Percentiles rank a stretch among this genome's conserved stretches.
These are phyloP conservation scores for Boletales sp. DNA, from an alignment of 768 basidiomycete genomes.

Conservation along the genomic window DNA sequence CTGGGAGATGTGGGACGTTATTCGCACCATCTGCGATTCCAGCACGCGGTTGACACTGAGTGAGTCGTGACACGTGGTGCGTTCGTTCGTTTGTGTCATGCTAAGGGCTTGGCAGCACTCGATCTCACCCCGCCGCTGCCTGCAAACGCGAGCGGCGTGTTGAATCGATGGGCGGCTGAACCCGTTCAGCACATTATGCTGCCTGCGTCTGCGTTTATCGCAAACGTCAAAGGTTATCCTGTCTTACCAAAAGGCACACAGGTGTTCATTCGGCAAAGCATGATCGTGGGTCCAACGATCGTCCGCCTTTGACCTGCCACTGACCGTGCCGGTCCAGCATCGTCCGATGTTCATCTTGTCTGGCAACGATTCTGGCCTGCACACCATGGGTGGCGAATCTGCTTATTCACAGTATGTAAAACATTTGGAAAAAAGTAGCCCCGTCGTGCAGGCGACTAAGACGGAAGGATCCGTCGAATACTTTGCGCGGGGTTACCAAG, in stretches of 20 bases:
- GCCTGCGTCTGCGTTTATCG: slow-evolving; percentile 88
- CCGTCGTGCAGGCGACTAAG: slow-evolving; percentile 57
- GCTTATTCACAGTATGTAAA: slow-evolving; percentile 90
- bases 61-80: slow-evolving; percentile 47
- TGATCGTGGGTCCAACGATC: slow-evolving; percentile 57
- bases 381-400: slow-evolving; percentile 74
- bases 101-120: slow-evolving; percentile 55
- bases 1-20: slow-evolving; percentile 99
- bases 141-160: slow-evolving; percentile 57
- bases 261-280: slow-evolving; percentile 82
- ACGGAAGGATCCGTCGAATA: slow-evolving; percentile 78
- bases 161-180: slow-evolving; percentile 91
- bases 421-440: slow-evolving; percentile 78
- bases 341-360: slow-evolving; percentile 82
- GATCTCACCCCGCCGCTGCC: slow-evolving; percentile 91
- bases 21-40: slow-evolving; percentile 87
- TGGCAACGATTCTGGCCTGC: slow-evolving; percentile 59
- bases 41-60: slow-evolving; percentile 68
- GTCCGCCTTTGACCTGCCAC: slow-evolving; percentile 13
- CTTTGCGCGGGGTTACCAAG: slow-evolving; percentile 91
- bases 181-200: slow-evolving; percentile 86
- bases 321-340: slow-evolving; percentile 50
- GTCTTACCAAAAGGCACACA: slow-evolving; percentile 94
- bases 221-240: slow-evolving; percentile 95
- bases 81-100: slow-evolving; percentile 1